Conservation (phyloP, 202 grass and related monocot genomes). For the Carex sylvatica region DNA sequence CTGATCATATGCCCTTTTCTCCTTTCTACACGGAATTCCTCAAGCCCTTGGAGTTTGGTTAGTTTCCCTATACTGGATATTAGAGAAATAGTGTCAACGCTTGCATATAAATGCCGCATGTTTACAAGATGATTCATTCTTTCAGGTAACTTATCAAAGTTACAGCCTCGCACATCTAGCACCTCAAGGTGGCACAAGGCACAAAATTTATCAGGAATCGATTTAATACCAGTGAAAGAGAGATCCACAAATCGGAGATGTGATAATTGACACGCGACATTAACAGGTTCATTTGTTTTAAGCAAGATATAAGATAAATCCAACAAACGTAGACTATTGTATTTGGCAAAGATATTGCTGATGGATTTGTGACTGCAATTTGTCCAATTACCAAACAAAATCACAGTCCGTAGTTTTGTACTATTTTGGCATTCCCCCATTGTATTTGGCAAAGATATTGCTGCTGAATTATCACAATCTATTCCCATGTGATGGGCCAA, state of each 20-base stretch:
- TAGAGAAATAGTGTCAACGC: background rate
- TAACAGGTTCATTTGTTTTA: background rate
- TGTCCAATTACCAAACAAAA: background rate
- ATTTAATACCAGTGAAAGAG: background rate
- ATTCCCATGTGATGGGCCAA: background rate
- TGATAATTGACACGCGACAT: background rate
- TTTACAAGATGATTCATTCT: conserved; percentile 2
- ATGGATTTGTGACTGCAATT: background rate
- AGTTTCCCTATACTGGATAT: background rate
- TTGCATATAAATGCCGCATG: background rate
- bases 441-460: background rate
- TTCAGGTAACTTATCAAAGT: background rate
- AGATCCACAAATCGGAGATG: background rate
- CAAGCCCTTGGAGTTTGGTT: background rate
- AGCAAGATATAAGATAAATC: background rate
- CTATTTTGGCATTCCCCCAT: background rate
- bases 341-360: background rate
- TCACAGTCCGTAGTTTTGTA: background rate
- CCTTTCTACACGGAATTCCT: background rate
- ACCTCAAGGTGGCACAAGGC: background rate
- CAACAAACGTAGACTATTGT: background rate
- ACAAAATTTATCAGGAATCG: background rate
- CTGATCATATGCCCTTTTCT: background rate
- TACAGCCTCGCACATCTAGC: background rate
- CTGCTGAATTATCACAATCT: background rate